A percentile compares a stretch with the other conserved stretches of the same genome.
These are phyloP conservation scores for Verbena officinalis DNA, from an alignment of 257 asterid species.

Conservation along the genomic window DNA sequence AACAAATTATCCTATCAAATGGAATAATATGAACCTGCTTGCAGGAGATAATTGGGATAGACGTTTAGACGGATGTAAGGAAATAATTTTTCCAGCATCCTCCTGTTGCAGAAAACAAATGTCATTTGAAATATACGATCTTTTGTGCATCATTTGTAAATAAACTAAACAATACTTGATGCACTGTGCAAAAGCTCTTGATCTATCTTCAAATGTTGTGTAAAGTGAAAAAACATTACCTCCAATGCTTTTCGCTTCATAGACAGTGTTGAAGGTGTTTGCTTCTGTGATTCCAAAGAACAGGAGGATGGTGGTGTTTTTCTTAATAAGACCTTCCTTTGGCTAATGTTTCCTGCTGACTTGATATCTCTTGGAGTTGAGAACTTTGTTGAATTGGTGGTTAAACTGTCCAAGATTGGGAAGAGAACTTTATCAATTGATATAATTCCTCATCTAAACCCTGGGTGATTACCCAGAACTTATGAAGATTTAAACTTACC, in stretches of 20 bases:
- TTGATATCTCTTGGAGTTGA: constrained; percentile 39
- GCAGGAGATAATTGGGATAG: constrained; percentile 42
- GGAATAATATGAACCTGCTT: constrained; percentile 54
- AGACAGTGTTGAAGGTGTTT: constrained; percentile 40
- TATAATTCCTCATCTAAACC: constrained; percentile 18
- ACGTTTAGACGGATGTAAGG: constrained; percentile 67
- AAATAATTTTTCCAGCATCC: constrained; percentile 35
- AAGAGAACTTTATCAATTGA: constrained; percentile 19
- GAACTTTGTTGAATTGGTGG: constrained; percentile 42
- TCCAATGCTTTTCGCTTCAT: constrained; percentile 66
- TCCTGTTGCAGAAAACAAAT: constrained; percentile 48
- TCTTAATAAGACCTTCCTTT: constrained; percentile 35
- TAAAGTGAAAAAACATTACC: constrained; percentile 45
- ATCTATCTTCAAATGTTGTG: constrained; percentile 9
- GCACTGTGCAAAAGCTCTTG: neutral
- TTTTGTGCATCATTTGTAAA: constrained; percentile 2
- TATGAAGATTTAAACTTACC: constrained; percentile 39
- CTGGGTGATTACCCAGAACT: constrained; percentile 16
- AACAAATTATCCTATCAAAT: constrained; percentile 24
- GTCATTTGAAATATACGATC: constrained; percentile 9
- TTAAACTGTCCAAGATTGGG: constrained; percentile 46
- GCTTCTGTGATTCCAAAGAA: constrained; percentile 37
- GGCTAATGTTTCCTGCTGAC: constrained; percentile 39
- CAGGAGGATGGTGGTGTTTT: constrained; percentile 30
- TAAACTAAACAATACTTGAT: constrained; percentile 18